Evolutionary conservation across 345 rosid species (phyloP).

Genomic region (Streptanthus diversifolius): DNA sequence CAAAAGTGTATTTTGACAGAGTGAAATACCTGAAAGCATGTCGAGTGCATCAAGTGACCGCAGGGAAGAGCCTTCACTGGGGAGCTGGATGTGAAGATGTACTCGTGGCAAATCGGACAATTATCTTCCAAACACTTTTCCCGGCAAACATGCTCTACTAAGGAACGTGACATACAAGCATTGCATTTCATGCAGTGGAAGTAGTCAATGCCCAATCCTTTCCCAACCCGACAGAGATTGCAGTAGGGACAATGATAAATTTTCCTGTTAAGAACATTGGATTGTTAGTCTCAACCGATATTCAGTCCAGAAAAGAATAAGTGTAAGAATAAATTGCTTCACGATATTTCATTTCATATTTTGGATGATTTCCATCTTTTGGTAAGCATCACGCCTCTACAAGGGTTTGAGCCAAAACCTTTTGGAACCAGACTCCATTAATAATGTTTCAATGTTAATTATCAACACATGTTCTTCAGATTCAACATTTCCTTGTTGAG

Average conservation of each 20-base stretch:
- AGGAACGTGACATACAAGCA: constrained; percentile 74
- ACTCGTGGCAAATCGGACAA: constrained; percentile 85
- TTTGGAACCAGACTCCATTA: not conserved
- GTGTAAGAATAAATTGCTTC: not conserved
- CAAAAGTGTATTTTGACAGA: constrained; percentile 2
- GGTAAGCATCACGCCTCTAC: constrained; percentile 1
- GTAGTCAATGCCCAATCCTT: constrained; percentile 84
- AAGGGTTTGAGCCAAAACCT: not conserved
- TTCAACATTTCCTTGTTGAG: not conserved
- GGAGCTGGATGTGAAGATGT: constrained; percentile 61
- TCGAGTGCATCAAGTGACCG: constrained; percentile 91
- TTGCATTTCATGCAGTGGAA: constrained; percentile 97
- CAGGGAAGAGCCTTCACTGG: constrained; percentile 83
- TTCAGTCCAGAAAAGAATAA: not conserved
- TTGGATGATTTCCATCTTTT: not conserved
- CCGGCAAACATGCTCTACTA: constrained; percentile 59
- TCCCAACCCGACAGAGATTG: constrained; percentile 85
- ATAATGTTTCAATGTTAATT: not conserved
- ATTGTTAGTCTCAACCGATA: not conserved
- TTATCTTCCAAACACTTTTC: constrained; percentile 74
- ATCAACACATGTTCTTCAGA: not conserved
- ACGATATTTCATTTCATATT: not conserved
- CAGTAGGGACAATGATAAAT: constrained; percentile 95
- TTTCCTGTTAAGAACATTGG: constrained; percentile 48
- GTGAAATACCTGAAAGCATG: constrained; percentile 61